phyloP scores from a whole-genome alignment of 2,329 filamentous ascomycete species.

The Lecanicillium sp. region DNA sequence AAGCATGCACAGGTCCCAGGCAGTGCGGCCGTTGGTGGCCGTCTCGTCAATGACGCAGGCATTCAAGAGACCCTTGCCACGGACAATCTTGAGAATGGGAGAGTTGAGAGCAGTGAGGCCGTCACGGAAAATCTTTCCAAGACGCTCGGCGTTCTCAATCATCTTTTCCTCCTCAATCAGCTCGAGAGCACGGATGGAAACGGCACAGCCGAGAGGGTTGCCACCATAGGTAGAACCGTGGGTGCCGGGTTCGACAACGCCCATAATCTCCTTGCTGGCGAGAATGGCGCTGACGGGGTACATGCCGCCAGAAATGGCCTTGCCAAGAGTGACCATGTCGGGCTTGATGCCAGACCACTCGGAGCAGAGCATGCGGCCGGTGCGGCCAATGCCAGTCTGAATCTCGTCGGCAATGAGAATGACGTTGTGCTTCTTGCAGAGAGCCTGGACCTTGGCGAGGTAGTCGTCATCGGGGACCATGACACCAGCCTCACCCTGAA shows the following conservation, averaged over 20 bases:
- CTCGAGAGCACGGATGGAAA: conserved; percentile 91
- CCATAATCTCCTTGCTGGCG: conserved; percentile 82
- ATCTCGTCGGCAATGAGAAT: conserved; percentile 98
- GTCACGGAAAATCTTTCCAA: conserved; percentile 78
- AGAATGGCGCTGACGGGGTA: conserved; percentile 97
- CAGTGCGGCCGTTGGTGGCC: conserved; percentile 74
- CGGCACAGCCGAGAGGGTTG: conserved; percentile 89
- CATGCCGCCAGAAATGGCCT: conserved; percentile 97
- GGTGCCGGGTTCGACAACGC: conserved; percentile 90
- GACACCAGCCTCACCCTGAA: conserved; percentile 95
- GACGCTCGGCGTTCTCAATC: conserved; percentile 68
- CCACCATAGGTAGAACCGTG: conserved; percentile 98
- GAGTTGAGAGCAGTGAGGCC: conserved; percentile 67
- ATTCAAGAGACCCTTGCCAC: conserved; percentile 91
- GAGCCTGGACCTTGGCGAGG: conserved; percentile 65
- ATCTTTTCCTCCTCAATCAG: conserved; percentile 87
- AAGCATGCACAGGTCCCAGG: conserved; percentile 94
- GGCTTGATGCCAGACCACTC: conserved; percentile 95
- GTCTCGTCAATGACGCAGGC: conserved; percentile 92
- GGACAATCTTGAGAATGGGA: conserved; percentile 72
- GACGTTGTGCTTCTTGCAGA: conserved; percentile 93
- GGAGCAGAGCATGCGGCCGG: conserved; percentile 86
- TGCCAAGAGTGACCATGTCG: conserved; percentile 88
- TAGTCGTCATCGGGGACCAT: conserved; percentile 91
- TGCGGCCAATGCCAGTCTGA: conserved; percentile 93